These are phyloP conservation scores for Cymbopogon flexuosus DNA, from an alignment of 202 grass and related monocot genomes.

Conservation along the genomic window DNA sequence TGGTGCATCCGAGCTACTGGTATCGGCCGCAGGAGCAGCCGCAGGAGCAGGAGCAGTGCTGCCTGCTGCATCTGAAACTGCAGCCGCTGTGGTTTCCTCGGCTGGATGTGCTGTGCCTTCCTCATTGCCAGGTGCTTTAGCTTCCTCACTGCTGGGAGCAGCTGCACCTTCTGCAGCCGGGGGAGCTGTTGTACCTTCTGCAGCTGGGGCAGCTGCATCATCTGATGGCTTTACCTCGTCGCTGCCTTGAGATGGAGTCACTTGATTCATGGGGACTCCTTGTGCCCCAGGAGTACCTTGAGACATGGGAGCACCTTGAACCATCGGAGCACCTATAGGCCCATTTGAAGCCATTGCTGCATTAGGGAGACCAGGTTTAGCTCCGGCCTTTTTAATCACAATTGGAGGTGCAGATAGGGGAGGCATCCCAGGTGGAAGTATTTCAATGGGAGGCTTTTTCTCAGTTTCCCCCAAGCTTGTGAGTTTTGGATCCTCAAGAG, in stretches of 20 bases:
- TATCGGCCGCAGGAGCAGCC: conserved; percentile 16
- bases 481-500: conserved; percentile 94
- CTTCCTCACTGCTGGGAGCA: conserved; percentile 10
- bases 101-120: background rate
- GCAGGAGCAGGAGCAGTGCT: background rate
- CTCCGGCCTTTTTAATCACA: conserved; percentile 58
- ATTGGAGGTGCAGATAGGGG: conserved; percentile 85
- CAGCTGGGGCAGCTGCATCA: background rate
- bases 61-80: conserved; percentile 11
- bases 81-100: conserved; percentile 9
- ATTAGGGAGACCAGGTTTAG: conserved; percentile 37
- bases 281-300: conserved; percentile 14
- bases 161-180: background rate
- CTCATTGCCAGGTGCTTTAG: background rate
- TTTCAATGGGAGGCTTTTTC: conserved; percentile 91
- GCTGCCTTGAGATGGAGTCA: background rate
- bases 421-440: conserved; percentile 95
- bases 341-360: conserved; percentile 35
- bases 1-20: conserved; percentile 7
- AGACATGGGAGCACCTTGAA: conserved; percentile 11
- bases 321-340: conserved; percentile 51
- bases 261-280: background rate
- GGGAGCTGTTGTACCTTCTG: background rate
- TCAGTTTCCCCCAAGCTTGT: conserved; percentile 70
- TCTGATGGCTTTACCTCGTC: conserved; percentile 29